A percentile compares a stretch with the other conserved stretches of the same genome.
These are phyloP conservation scores for Phytophthora citricola DNA, from an alignment of 352 stramenopile species.

Conservation along the genomic window DNA sequence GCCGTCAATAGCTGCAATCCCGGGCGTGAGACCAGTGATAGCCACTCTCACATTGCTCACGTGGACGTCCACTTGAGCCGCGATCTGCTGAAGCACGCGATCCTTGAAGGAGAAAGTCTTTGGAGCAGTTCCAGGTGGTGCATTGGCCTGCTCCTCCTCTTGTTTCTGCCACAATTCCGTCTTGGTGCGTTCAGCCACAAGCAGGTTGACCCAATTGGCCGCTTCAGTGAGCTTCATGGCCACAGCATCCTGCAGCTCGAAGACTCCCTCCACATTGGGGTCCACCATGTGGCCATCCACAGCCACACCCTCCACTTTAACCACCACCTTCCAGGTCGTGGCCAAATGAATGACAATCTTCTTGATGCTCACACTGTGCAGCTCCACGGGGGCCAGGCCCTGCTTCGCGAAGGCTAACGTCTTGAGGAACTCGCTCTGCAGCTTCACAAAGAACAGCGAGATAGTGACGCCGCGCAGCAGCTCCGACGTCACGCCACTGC, in stretches of 20 bases:
- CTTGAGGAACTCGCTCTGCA: constrained; percentile 59
- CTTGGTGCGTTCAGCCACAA: constrained; percentile 50
- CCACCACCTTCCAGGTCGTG: constrained; percentile 60
- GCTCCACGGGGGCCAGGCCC: constrained; percentile 51
- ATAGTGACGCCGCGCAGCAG: constrained; percentile 54
- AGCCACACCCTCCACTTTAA: constrained; percentile 56
- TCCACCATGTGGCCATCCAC: constrained; percentile 54
- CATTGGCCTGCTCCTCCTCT: constrained; percentile 20
- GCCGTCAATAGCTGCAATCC: constrained; percentile 33
- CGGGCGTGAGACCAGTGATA: constrained; percentile 40
- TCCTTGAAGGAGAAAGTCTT: constrained; percentile 67
- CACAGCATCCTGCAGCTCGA: constrained; percentile 56
- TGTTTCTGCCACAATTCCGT: constrained; percentile 40
- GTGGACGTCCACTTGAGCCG: constrained; percentile 67
- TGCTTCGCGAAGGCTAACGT: constrained; percentile 69
- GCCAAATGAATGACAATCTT: constrained; percentile 56
- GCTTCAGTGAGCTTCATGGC: constrained; percentile 66
- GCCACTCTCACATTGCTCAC: constrained; percentile 50
- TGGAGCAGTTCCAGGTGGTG: constrained; percentile 7
- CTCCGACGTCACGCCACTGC: constrained; percentile 15
- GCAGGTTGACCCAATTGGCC: constrained; percentile 38
- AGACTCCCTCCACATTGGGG: constrained; percentile 47
- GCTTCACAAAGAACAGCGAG: constrained; percentile 60
- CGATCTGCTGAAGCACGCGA: constrained; percentile 63
- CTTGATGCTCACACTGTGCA: constrained; percentile 47